Conservation (phyloP, 257 asterid species). For the Ilex aquifolium region DNA sequence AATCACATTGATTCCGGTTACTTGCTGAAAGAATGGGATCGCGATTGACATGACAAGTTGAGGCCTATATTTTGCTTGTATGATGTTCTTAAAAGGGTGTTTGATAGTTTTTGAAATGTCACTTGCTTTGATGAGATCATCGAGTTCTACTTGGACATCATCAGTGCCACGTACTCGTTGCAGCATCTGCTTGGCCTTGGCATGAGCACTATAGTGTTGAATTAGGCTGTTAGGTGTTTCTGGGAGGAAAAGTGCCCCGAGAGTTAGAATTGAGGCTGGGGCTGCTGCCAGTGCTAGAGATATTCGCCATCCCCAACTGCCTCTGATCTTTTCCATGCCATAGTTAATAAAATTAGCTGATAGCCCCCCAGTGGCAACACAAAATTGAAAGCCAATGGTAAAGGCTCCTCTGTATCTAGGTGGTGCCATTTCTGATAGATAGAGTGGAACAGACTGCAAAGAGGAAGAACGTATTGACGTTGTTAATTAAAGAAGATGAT, state of each 20-base stretch:
- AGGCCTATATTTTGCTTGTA: slow-evolving; percentile 34
- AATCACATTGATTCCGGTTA: slow-evolving; percentile 61
- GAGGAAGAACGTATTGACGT: neutral
- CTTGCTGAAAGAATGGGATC: slow-evolving; percentile 53
- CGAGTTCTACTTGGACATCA: slow-evolving; percentile 39
- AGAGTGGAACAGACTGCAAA: slow-evolving; percentile 41
- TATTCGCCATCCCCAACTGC: slow-evolving; percentile 70
- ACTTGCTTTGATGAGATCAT: slow-evolving; percentile 47
- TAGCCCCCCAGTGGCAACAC: slow-evolving; percentile 37
- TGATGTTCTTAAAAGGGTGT: slow-evolving; percentile 31
- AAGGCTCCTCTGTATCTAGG: slow-evolving; percentile 49
- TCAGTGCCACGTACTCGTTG: slow-evolving; percentile 39
- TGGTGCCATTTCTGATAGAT: slow-evolving; percentile 67
- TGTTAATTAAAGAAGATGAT: too few species aligned
- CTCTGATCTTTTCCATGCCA: slow-evolving; percentile 31
- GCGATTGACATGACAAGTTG: slow-evolving; percentile 52
- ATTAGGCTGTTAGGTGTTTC: slow-evolving; percentile 57
- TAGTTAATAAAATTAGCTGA: slow-evolving; percentile 43
- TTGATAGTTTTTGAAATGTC: slow-evolving; percentile 20
- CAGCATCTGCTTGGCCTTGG: slow-evolving; percentile 29
- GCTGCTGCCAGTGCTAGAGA: slow-evolving; percentile 37
- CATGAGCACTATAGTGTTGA: slow-evolving; percentile 23
- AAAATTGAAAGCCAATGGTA: slow-evolving; percentile 41
- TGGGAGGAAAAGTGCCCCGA: slow-evolving; percentile 41
- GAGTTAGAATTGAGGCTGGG: slow-evolving; percentile 28